Evolutionary conservation across 1,139 yeast species (phyloP).

Genomic region (Hemisphaericaspora xylofermentans): DNA sequence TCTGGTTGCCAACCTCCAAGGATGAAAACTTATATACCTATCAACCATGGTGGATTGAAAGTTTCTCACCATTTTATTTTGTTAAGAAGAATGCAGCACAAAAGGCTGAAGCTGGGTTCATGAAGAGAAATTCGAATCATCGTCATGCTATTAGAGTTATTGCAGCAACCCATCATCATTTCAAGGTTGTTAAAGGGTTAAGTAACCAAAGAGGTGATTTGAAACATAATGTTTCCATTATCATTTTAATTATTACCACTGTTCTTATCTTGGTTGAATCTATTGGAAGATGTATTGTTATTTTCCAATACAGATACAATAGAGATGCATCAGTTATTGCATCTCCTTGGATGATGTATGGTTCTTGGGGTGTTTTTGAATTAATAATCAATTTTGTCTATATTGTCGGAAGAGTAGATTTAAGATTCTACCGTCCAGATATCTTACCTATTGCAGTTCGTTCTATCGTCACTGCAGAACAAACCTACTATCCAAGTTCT

Average conservation of each 20-base stretch:
- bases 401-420: conserved; percentile 45
- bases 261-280: conserved; percentile 33
- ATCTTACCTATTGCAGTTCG: conserved; percentile 37
- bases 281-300: conserved; percentile 31
- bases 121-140: conserved; percentile 45
- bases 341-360: conserved; percentile 32
- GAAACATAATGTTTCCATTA: conserved; percentile 36
- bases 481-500: conserved; percentile 25
- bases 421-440: conserved; percentile 49
- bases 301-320: conserved; percentile 28
- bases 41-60: conserved; percentile 51
- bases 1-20: conserved; percentile 44
- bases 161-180: conserved; percentile 46
- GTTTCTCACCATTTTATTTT: conserved; percentile 43
- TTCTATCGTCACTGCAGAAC: conserved; percentile 43
- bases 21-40: conserved; percentile 45
- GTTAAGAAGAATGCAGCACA: conserved; percentile 39
- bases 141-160: conserved; percentile 45
- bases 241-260: conserved; percentile 33
- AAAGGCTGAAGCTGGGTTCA: conserved; percentile 41
- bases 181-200: conserved; percentile 42
- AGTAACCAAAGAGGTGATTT: conserved; percentile 40
- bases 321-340: conserved; percentile 23
- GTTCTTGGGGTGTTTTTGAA: conserved; percentile 43
- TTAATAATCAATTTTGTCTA: conserved; percentile 34